phyloP scores from a whole-genome alignment of 495 filamentous ascomycete species.

The Penicillium fimorum region DNA sequence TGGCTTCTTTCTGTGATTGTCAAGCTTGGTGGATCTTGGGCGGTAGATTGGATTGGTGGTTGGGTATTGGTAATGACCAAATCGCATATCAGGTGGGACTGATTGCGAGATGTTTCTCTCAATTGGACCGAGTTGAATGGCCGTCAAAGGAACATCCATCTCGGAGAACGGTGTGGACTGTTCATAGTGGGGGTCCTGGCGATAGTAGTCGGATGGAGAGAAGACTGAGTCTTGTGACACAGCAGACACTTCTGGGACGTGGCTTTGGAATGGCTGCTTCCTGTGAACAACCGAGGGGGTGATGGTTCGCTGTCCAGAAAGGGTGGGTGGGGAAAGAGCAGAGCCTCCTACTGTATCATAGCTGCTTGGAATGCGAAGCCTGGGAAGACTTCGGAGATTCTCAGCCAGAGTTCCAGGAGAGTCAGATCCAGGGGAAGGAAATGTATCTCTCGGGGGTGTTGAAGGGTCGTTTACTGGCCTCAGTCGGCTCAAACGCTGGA shows the following conservation, averaged over 20 bases:
- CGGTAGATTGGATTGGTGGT: too few relatives aligned
- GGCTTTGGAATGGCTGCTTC: background rate
- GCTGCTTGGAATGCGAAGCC: conserved; percentile 27
- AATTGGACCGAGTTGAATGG: conserved; percentile 67
- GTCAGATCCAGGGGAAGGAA: conserved; percentile 42
- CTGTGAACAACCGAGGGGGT: background rate
- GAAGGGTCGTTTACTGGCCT: conserved; percentile 39
- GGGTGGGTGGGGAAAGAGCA: too few relatives aligned
- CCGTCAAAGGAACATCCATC: conserved; percentile 83
- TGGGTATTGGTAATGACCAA: conserved; percentile 17
- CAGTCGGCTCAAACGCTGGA: conserved; percentile 60
- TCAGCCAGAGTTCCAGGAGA: conserved; percentile 10
- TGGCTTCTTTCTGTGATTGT: too few relatives aligned
- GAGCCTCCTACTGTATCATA: too few relatives aligned
- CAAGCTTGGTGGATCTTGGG: too few relatives aligned
- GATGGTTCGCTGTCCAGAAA: background rate
- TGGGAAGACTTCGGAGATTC: conserved; percentile 55
- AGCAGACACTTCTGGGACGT: too few relatives aligned
- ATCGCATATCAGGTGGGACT: conserved; percentile 88
- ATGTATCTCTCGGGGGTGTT: conserved; percentile 43
- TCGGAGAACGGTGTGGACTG: conserved; percentile 55
- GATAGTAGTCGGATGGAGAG: background rate
- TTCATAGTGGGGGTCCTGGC: too few relatives aligned
- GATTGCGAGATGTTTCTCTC: conserved; percentile 71
- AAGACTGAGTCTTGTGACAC: too few relatives aligned